Evolutionary conservation across 202 grass and related monocot genomes (phyloP).

Genomic region (Schoenoplectus tabernaemontani): DNA sequence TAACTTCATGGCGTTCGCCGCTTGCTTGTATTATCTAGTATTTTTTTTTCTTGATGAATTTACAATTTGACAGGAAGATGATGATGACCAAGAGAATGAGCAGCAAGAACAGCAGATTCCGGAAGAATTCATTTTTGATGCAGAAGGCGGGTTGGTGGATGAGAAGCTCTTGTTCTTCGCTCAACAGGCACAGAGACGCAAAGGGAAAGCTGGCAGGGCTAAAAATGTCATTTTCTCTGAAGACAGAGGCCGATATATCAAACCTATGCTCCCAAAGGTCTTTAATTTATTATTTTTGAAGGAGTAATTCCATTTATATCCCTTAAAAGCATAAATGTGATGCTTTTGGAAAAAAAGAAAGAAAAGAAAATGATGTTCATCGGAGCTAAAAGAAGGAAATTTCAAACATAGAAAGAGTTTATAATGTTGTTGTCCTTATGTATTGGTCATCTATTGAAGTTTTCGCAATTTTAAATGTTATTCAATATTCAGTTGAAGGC

Average conservation of each 20-base stretch:
- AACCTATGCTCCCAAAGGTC: conserved; percentile 98
- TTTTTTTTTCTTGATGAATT: conserved; percentile 30
- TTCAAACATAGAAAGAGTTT: not conserved
- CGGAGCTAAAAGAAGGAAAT: not conserved
- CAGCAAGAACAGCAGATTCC: conserved; percentile 81
- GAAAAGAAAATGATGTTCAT: not conserved
- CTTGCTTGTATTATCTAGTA: not conserved
- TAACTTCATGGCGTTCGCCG: not conserved
- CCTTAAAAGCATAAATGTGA: not conserved
- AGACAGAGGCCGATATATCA: conserved; percentile 91
- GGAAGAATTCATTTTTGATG: conserved; percentile 97
- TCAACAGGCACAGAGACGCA: conserved; percentile 88
- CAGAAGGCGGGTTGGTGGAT: conserved; percentile 88
- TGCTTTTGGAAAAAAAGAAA: not conserved
- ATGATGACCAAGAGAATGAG: conserved; percentile 93
- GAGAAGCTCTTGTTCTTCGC: conserved; percentile 98
- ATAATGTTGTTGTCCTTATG: not conserved
- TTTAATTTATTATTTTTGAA: not conserved
- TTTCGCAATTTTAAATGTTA: not conserved
- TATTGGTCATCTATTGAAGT: not conserved
- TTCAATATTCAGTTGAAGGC: not conserved
- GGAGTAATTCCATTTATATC: not conserved
- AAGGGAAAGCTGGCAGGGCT: conserved; percentile 91
- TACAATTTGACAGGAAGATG: conserved; percentile 38
- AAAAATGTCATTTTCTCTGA: conserved; percentile 99